These are phyloP conservation scores for Erodium trifolium DNA, from an alignment of 441 rosid species.

Conservation along the genomic window DNA sequence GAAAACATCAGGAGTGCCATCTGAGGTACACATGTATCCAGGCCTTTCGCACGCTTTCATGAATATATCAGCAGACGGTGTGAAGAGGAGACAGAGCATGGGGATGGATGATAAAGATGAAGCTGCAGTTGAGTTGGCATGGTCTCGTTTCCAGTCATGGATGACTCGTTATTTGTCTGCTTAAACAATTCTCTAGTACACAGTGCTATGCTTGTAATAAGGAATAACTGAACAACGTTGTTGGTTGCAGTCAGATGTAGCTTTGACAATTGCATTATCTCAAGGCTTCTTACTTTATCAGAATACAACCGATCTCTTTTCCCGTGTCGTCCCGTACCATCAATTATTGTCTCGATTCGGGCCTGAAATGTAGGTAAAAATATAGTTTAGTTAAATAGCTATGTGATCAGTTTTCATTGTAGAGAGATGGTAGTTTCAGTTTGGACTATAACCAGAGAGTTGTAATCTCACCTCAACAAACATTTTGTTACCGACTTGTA, in stretches of 20 bases:
- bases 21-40: slow-evolving; percentile 70
- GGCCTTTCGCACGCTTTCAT: slow-evolving; percentile 73
- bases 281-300: background rate
- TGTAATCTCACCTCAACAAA: too few species aligned
- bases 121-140: slow-evolving; percentile 70
- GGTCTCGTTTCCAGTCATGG: slow-evolving; percentile 87
- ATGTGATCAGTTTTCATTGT: too few species aligned
- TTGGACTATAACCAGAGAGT: too few species aligned
- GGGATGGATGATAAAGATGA: slow-evolving; percentile 78
- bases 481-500: too few species aligned
- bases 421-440: too few species aligned
- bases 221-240: background rate
- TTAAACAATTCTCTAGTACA: background rate
- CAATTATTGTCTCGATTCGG: too few species aligned
- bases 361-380: too few species aligned
- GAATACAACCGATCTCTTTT: background rate
- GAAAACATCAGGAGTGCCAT: slow-evolving; percentile 59
- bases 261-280: background rate
- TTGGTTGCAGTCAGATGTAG: background rate
- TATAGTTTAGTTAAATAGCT: too few species aligned
- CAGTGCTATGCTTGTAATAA: background rate
- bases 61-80: slow-evolving; percentile 69
- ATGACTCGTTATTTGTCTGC: slow-evolving; percentile 52
- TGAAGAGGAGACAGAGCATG: slow-evolving; percentile 72
- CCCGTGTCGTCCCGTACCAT: too few species aligned